Evolutionary conservation across 306 rosid species (phyloP), one percentile per base, ranked within the genome.

Genomic region (Alnus rubra): DNA sequence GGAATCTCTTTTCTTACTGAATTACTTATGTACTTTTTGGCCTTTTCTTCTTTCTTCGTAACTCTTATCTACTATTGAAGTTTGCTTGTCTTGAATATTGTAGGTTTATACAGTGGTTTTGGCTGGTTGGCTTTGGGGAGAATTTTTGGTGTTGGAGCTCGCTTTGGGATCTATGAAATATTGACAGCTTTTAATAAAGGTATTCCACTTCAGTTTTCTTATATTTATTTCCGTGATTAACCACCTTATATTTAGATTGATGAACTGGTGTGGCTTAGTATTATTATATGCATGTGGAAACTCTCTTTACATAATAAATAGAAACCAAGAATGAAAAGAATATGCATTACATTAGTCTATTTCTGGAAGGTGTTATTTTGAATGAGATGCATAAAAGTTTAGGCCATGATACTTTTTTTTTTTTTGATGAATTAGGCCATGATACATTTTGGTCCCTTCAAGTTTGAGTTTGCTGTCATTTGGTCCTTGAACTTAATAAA

Each of bases 151-250:
- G 37, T 91, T n/a, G 99, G 96, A 86, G 86, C 93, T 69, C 90
- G 98, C 69, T 95, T 90, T 86, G 99, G 96, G 79, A 88, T 86
- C 79, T 93, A 93, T 28, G 99, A 95, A 86, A 87, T 95, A 64
- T 75, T 95, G 85, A 86, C 98, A 4, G 94, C 98, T 70, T 90
- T 82, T 81, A 88, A 71, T 59, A 91, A 93, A 88, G 99, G 99
- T 93, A 73, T 42, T 49, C 53, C 77, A 44, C 30, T 75, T 50
- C 59, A 12, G 52, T 74, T 73, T 74, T 65, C 69, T 55, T 35
- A 31, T 31, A 67, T 35, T 16, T n/a, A 56, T 54, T 12, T 49
- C 37, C 60, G 51, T 54, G 53, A 50, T 75, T 49, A 12, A 31
- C 49, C 30, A 18, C 19, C 73, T 68, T 19, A 49, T 35, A 19